phyloP scores from a whole-genome alignment of 2,329 filamentous ascomycete species.

The Aspergillus fumigatiaffinis region DNA sequence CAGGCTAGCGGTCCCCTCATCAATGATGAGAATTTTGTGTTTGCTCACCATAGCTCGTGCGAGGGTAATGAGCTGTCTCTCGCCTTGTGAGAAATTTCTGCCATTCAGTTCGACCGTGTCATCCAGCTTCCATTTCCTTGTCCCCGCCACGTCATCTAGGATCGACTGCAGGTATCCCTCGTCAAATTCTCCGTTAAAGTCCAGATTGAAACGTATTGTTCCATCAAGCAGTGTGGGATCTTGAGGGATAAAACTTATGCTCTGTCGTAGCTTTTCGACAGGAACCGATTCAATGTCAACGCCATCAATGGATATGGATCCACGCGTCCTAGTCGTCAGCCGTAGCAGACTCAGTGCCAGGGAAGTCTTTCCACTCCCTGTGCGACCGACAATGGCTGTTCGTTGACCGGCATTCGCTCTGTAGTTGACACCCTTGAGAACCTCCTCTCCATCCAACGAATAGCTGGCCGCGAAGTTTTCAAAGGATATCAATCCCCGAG shows the following conservation, averaged over 20 bases:
- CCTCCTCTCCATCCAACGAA: conserved; percentile 61
- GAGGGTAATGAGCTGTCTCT: conserved; percentile 56
- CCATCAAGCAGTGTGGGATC: conserved; percentile 51
- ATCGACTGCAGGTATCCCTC: conserved; percentile 2
- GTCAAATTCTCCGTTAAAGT: conserved; percentile 7
- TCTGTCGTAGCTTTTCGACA: conserved; percentile 62
- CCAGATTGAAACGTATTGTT: conserved; percentile 26
- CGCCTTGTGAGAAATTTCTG: conserved; percentile 39
- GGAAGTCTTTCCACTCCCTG: conserved; percentile 70
- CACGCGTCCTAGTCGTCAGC: conserved; percentile 63
- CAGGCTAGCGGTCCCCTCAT: conserved; percentile 22
- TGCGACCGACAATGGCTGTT: conserved; percentile 67
- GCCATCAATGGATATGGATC: conserved; percentile 65
- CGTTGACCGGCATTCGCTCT: conserved; percentile 61
- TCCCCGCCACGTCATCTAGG: conserved; percentile 5
- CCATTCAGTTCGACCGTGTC: conserved; percentile 7
- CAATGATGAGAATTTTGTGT: conserved; percentile 24
- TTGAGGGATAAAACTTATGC: conserved; percentile 71
- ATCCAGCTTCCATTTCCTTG: conserved; percentile 5
- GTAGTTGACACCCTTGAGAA: conserved; percentile 66
- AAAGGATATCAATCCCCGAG: conserved; percentile 65
- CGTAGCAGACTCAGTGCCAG: conserved; percentile 70
- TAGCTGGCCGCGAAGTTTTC: conserved; percentile 66
- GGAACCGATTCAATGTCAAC: conserved; percentile 67
- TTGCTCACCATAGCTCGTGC: conserved; percentile 49